A percentile compares a stretch with the other conserved stretches of the same genome.
Conservation (phyloP, 306 rosid genomes). For the Malus fusca region DNA sequence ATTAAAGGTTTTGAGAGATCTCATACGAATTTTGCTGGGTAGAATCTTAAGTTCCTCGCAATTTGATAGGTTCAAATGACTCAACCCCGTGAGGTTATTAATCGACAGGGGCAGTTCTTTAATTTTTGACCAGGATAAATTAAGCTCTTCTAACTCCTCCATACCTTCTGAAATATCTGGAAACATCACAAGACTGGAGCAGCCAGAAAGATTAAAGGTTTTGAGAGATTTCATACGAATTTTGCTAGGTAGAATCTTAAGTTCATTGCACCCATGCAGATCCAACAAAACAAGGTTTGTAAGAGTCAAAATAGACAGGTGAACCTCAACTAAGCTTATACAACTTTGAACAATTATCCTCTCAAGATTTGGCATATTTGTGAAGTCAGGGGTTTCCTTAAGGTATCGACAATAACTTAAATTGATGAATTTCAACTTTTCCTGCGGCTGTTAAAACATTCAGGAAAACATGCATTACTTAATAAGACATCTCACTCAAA, state of each 20-base stretch:
- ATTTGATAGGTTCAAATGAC: no score
- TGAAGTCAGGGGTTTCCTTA: conserved; percentile 9
- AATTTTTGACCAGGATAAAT: no score
- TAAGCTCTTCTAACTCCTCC: no score
- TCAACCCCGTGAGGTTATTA: no score
- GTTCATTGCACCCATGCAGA: accelerated
- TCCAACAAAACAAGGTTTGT: not conserved
- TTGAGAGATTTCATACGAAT: not conserved
- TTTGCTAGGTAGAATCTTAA: not conserved
- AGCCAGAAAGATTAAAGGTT: not conserved
- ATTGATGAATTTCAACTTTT: not conserved
- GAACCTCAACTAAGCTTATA: not conserved
- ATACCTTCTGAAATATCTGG: no score
- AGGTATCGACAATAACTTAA: not conserved
- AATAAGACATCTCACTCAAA: not conserved
- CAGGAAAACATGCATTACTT: not conserved
- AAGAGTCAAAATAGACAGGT: not conserved
- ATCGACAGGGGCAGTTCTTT: no score
- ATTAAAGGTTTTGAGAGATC: not conserved
- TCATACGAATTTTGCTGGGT: not conserved
- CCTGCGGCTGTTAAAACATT: not conserved
- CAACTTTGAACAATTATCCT: not conserved
- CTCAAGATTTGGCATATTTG: conserved; percentile 2
- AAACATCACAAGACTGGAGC: not conserved
- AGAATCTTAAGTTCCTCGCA: not conserved